These are phyloP conservation scores for Arachis hypogaea DNA, from an alignment of 306 rosid species.

Conservation along the genomic window DNA sequence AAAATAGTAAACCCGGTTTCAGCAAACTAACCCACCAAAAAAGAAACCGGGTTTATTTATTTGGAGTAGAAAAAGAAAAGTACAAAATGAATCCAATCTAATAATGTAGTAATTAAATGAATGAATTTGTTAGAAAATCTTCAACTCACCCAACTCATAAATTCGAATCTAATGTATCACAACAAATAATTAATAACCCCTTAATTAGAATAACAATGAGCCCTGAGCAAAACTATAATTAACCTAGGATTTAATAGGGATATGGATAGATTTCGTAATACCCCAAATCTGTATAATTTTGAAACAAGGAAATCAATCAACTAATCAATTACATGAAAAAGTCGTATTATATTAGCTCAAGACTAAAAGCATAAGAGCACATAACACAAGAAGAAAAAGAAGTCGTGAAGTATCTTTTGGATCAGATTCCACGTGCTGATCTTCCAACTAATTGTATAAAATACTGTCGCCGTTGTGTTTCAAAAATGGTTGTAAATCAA, in stretches of 20 bases:
- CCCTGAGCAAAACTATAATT: background rate
- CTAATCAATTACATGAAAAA: too few species aligned
- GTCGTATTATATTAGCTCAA: background rate
- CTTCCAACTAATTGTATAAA: constrained; percentile 44
- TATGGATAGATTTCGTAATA: background rate
- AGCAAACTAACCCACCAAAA: too few species aligned
- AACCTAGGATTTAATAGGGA: background rate
- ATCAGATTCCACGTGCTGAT: constrained; percentile 56
- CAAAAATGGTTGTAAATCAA: constrained; percentile 36
- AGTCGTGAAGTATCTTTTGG: background rate
- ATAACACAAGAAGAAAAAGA: background rate
- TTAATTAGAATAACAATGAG: background rate
- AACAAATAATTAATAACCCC: too few species aligned
- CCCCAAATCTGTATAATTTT: background rate
- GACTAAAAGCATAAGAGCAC: background rate
- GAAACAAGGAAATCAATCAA: too few species aligned
- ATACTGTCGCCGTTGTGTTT: constrained; percentile 19
- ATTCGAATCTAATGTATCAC: too few species aligned
- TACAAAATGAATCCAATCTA: too few species aligned
- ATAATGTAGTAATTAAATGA: too few species aligned
- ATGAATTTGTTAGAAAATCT: too few species aligned
- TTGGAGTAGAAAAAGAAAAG: too few species aligned
- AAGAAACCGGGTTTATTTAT: too few species aligned
- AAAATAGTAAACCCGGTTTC: too few species aligned
- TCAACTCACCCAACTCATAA: too few species aligned